Conservation (phyloP, 768 basidiomycete genomes). For the Nidularia pulvinata region DNA sequence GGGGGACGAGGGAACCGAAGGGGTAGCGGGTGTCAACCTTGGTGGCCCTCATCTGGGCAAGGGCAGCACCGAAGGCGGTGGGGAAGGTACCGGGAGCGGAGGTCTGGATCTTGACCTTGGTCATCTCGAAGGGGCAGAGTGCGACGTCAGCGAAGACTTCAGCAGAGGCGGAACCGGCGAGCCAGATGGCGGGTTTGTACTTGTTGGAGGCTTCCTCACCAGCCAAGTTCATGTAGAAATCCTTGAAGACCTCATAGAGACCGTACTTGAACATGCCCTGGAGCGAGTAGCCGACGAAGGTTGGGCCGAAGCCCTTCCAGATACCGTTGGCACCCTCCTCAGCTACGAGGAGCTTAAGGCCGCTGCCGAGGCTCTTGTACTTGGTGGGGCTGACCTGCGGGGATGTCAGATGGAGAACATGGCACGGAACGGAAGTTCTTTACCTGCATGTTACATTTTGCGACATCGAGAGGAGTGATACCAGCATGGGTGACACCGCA, state of each 20-base stretch:
- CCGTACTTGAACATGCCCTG: constrained; percentile 99
- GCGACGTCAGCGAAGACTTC: constrained; percentile 97
- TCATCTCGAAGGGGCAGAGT: constrained; percentile 94
- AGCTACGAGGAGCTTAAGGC: constrained; percentile 63
- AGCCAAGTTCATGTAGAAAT: constrained; percentile 85
- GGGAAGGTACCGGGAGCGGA: constrained; percentile 78
- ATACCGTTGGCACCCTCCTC: constrained; percentile 87
- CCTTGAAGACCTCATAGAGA: constrained; percentile 98
- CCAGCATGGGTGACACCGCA: constrained; percentile 90
- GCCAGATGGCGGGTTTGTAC: constrained; percentile 92
- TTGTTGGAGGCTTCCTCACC: constrained; percentile 80
- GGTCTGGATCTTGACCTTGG: constrained; percentile 91
- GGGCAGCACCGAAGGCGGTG: constrained; percentile 67
- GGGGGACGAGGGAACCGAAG: constrained; percentile 82
- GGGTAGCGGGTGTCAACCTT: constrained; percentile 79
- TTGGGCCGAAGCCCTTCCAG: constrained; percentile 95
- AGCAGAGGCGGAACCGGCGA: constrained; percentile 91
- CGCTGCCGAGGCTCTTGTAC: constrained; percentile 65
- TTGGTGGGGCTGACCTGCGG: constrained; percentile 73
- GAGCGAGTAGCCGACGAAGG: constrained; percentile 90
- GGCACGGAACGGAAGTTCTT: constrained; percentile 11
- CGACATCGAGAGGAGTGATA: constrained; percentile 86
- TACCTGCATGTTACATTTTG: constrained; percentile 93
- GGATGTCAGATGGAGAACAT: neutral
- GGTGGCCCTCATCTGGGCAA: constrained; percentile 67